Evolutionary conservation across 2,329 filamentous ascomycete species (phyloP).

Genomic region (Colletotrichum cordylinicola): DNA sequence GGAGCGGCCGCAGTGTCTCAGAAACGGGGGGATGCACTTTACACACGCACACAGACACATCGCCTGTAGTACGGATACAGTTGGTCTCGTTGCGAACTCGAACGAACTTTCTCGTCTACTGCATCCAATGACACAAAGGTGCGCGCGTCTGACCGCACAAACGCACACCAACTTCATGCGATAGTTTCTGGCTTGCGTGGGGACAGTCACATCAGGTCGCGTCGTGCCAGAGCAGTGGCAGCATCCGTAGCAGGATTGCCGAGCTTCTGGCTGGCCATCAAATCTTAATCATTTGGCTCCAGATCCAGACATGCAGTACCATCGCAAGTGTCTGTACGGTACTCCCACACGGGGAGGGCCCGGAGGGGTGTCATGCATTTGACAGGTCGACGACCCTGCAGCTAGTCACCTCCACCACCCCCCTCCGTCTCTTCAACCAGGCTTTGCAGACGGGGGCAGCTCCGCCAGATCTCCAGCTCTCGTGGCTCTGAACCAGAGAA

Average conservation of each 20-base stretch:
- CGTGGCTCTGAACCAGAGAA: neutral
- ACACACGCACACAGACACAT: neutral
- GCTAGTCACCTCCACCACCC: neutral
- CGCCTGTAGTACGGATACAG: neutral
- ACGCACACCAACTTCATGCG: conserved; percentile 6
- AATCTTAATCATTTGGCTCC: conserved; percentile 1
- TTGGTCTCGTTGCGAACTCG: neutral
- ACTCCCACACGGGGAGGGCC: neutral
- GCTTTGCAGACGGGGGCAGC: neutral
- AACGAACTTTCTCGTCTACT: neutral
- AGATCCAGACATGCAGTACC: conserved; percentile 1
- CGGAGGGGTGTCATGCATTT: neutral
- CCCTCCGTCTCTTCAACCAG: neutral
- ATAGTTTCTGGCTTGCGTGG: neutral
- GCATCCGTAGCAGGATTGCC: neutral
- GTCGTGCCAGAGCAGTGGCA: neutral
- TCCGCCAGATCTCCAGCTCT: neutral
- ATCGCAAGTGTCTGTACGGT: neutral
- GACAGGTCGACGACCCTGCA: conserved; percentile 7
- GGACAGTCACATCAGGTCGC: neutral
- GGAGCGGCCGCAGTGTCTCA: neutral
- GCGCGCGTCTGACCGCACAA: conserved; percentile 1
- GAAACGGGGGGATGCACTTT: neutral
- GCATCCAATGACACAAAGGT: neutral
- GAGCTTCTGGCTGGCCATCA: conserved; percentile 1